Evolutionary conservation across 257 asterid species (phyloP).

Genomic region (Verbascum thapsus): DNA sequence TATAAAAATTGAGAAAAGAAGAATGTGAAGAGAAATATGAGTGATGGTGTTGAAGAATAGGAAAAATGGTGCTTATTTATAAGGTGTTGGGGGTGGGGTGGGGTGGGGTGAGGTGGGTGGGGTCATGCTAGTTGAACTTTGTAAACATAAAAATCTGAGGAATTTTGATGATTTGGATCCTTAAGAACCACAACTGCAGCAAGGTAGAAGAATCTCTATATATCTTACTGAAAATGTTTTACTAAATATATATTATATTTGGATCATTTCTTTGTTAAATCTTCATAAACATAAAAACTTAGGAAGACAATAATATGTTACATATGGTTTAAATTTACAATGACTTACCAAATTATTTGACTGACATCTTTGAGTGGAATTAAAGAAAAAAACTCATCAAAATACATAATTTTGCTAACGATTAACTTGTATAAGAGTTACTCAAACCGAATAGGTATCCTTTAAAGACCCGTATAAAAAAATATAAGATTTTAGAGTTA

Average conservation of each 20-base stretch:
- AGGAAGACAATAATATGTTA: constrained; percentile 2
- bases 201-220: constrained; percentile 25
- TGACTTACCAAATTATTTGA: no score
- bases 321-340: no score
- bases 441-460: no score
- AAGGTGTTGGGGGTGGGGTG: constrained; percentile 26
- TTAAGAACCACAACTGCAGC: constrained; percentile 57
- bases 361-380: no score
- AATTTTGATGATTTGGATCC: constrained; percentile 44
- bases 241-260: neutral
- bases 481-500: no score
- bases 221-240: constrained; percentile 17
- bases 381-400: no score
- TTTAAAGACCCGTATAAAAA: no score
- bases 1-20: neutral
- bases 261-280: neutral
- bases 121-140: constrained; percentile 45
- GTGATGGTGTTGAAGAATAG: constrained; percentile 19
- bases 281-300: constrained; percentile 18
- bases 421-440: no score
- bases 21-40: neutral
- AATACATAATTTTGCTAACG: no score
- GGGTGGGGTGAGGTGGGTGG: constrained; percentile 6
- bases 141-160: constrained; percentile 39
- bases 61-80: constrained; percentile 34